Percentiles rank a stretch among this genome's conserved stretches.
Conservation (phyloP, 2,329 filamentous ascomycete species). For the Fusarium foetens region DNA sequence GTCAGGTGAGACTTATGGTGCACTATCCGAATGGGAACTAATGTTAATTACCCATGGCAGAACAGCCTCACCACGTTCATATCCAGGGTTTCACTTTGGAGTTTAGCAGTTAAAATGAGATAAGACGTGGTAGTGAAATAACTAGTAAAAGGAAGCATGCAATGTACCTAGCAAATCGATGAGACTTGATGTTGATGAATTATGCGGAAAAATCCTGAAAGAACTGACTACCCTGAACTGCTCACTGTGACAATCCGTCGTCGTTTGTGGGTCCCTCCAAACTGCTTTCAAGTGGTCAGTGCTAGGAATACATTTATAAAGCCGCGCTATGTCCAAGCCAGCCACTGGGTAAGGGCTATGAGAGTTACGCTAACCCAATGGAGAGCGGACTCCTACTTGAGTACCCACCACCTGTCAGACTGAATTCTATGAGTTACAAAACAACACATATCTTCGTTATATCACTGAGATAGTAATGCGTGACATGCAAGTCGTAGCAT, state of each 20-base stretch:
- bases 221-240: background rate
- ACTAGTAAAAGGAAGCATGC: fast-evolving
- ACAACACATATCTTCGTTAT: background rate
- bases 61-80: fast-evolving
- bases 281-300: background rate
- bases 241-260: fast-evolving
- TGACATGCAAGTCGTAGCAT: fast-evolving
- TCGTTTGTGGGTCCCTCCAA: fast-evolving
- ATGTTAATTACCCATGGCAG: fast-evolving
- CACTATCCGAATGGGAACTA: fast-evolving
- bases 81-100: fast-evolving
- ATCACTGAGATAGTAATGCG: fast-evolving
- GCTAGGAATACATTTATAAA: background rate
- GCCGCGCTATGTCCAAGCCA: background rate
- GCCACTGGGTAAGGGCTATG: background rate
- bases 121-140: fast-evolving
- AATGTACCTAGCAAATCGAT: fast-evolving
- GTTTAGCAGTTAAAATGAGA: fast-evolving
- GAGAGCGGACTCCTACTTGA: background rate
- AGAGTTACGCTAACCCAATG: background rate
- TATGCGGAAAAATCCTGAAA: fast-evolving
- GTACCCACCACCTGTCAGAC: background rate
- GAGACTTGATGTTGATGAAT: background rate
- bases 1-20: fast-evolving
- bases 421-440: background rate